phyloP scores from a whole-genome alignment of 352 stramenopile species.

The Pythium utonaiense region DNA sequence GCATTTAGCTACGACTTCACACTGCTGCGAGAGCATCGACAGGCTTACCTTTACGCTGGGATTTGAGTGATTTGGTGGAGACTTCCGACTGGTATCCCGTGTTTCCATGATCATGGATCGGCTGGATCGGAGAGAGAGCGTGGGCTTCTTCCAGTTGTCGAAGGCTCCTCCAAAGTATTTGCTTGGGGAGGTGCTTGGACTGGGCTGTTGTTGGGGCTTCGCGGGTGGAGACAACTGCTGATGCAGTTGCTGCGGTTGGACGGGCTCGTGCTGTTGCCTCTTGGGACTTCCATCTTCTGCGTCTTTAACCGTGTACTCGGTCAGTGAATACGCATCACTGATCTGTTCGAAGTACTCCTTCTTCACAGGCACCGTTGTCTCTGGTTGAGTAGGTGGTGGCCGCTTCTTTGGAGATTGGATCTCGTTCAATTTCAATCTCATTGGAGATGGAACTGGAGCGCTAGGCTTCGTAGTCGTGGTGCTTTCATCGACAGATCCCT shows the following conservation, averaged over 20 bases:
- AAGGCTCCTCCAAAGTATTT: constrained; percentile 17
- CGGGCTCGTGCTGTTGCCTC: constrained; percentile 1
- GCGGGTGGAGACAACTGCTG: background rate
- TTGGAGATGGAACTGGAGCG: constrained; percentile 12
- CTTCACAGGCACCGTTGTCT: constrained; percentile 9
- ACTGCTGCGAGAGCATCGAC: too few species aligned
- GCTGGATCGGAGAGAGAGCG: constrained; percentile 1
- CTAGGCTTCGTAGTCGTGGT: constrained; percentile 13
- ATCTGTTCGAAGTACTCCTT: constrained; percentile 51
- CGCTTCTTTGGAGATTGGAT: constrained; percentile 23
- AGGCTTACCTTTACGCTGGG: constrained; percentile 17
- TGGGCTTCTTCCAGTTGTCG: constrained; percentile 19
- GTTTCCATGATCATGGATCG: constrained; percentile 13
- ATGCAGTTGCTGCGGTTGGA: background rate
- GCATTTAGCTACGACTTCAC: too few species aligned
- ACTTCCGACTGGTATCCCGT: constrained; percentile 12
- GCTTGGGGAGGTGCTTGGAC: constrained; percentile 4
- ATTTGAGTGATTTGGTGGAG: constrained; percentile 8
- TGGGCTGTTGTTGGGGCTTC: constrained; percentile 11
- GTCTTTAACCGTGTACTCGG: constrained; percentile 30
- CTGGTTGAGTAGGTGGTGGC: constrained; percentile 12
- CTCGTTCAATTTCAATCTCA: constrained; percentile 35
- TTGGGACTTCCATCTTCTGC: constrained; percentile 23
- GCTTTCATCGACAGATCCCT: constrained; percentile 5
- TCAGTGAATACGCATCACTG: constrained; percentile 43